Conservation (phyloP, 495 filamentous ascomycete genomes). For the Parathielavia appendiculata region DNA sequence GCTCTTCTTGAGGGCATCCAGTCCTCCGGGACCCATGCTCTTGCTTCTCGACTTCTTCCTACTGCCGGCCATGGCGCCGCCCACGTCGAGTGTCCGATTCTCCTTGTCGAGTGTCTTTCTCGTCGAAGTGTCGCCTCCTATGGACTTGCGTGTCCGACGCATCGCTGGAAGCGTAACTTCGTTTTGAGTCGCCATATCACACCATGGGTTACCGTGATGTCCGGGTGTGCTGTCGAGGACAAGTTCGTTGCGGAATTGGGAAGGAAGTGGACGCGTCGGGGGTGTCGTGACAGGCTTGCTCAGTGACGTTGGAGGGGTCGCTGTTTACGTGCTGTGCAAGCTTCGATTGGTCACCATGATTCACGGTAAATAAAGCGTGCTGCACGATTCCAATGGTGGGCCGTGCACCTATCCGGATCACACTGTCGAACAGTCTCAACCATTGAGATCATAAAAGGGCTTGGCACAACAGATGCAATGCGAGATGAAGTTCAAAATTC, state of each 20-base stretch:
- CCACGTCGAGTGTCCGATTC: conserved; percentile 62
- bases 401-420: too few relatives aligned
- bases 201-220: conserved; percentile 8
- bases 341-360: neutral
- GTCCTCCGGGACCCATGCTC: conserved; percentile 85
- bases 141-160: conserved; percentile 70
- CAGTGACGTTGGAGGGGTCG: neutral
- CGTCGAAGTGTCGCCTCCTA: conserved; percentile 63
- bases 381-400: too few relatives aligned
- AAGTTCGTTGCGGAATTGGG: neutral
- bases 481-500: neutral
- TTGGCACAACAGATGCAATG: neutral
- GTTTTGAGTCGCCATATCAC: conserved; percentile 41
- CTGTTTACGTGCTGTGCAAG: neutral
- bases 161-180: conserved; percentile 48
- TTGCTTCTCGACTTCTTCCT: conserved; percentile 85
- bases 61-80: conserved; percentile 37
- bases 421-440: too few relatives aligned
- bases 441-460: too few relatives aligned
- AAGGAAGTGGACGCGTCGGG: conserved; percentile 11
- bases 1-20: conserved; percentile 72
- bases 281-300: neutral
- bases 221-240: neutral
- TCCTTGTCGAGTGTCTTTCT: conserved; percentile 56
- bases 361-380: neutral